Evolutionary conservation across 1,139 yeast species (phyloP).

Genomic region (Diutina neorugosa): DNA sequence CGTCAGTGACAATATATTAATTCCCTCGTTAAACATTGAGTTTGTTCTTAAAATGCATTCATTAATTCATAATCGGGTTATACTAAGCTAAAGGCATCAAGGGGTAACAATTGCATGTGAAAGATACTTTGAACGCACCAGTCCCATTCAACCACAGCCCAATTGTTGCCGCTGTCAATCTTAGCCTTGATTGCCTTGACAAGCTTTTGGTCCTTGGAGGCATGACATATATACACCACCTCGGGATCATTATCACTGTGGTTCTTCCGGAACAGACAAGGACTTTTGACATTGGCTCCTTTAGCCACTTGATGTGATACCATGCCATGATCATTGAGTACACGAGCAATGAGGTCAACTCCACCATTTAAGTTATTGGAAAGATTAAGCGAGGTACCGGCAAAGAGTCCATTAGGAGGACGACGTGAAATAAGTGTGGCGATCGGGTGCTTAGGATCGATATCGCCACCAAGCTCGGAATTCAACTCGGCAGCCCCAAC

Average conservation of each 20-base stretch:
- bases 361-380: slow-evolving; percentile 63
- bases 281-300: not conserved
- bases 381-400: slow-evolving; percentile 39
- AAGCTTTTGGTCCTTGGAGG: slow-evolving; percentile 31
- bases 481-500: slow-evolving; percentile 17
- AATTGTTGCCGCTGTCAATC: slow-evolving; percentile 12
- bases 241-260: slow-evolving; percentile 9
- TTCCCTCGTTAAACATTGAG: too few species aligned
- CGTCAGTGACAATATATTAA: too few species aligned
- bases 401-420: slow-evolving; percentile 11
- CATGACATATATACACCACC: slow-evolving; percentile 24
- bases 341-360: slow-evolving; percentile 41
- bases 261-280: not conserved
- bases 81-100: slow-evolving; percentile 13
- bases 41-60: not conserved
- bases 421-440: not conserved
- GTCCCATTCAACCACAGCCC: slow-evolving; percentile 47
- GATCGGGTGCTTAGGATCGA: not conserved
- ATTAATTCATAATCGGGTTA: not conserved
- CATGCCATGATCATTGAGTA: slow-evolving; percentile 56
- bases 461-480: slow-evolving; percentile 18
- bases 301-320: slow-evolving; percentile 12
- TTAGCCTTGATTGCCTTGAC: slow-evolving; percentile 14
- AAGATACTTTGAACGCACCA: slow-evolving; percentile 56
- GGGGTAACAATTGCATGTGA: slow-evolving; percentile 24